Evolutionary conservation across 2,329 filamentous ascomycete genomes (phyloP), one percentile per base, ranked within the genome.

Genomic region (Myrmaecium sp.): DNA sequence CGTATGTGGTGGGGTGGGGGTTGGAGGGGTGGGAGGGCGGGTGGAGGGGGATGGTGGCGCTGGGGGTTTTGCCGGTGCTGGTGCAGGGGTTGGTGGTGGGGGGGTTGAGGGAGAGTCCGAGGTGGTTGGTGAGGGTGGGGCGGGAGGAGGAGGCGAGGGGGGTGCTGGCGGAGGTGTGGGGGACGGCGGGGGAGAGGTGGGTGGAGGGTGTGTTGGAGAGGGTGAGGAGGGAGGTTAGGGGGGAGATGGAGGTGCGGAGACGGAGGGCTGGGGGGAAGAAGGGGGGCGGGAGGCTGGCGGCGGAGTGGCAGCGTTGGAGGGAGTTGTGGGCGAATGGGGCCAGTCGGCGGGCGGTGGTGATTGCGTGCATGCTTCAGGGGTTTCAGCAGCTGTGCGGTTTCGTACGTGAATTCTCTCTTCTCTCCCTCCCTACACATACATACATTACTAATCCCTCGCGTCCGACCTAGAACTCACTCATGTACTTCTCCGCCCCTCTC

Each of bases 11-110:
- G 5, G 86, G 86, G 1, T 93, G 79, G 76, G 49, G 62, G 0
- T 74, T 92, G 24, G 62, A 66, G 10, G 25, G 23, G 8, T 61
- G 67, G n/a, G 34, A 39, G 5, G 66, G 63, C 8, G 81, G 77
- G 2, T 95, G 86, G 84, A 63, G 82, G 26, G 91, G 79, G 74
- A 84, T 93, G 68, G 83, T 94, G 0, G 84, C 84, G 0, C 52
- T 94, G 0, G 86, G 84, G 1, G 78, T 78, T 6, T 34, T 76
- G 14, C 86, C 86, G 0, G 84, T 83, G 0, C 48, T 67, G 0
- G 29, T 83, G 3, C 86, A 94, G 47, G 66, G 69, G 4, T 46
- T 61, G 0, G 55, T 91, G 29, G 55, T 94, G 32, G 39, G 70
- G 3, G 59, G 70, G 27, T 75, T 93, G 66, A 83, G 83, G 0